A percentile compares a stretch with the other conserved stretches of the same genome.
These are phyloP conservation scores for Kazachstania kunashirensis DNA, from an alignment of 805 yeast genomes.

Conservation along the genomic window DNA sequence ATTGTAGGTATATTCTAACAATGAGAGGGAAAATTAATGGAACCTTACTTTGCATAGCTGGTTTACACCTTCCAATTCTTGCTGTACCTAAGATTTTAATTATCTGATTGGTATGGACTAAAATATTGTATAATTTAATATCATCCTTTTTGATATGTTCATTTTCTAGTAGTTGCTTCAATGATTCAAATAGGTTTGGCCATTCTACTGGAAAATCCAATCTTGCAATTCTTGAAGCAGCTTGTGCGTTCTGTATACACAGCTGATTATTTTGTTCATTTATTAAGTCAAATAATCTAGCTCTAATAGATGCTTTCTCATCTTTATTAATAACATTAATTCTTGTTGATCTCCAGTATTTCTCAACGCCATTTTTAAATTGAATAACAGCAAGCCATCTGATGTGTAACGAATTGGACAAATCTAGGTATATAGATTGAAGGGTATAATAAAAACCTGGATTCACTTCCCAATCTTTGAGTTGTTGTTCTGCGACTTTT, in stretches of 20 bases:
- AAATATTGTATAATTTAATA: slow-evolving; percentile 48
- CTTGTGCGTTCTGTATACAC: slow-evolving; percentile 75
- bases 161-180: slow-evolving; percentile 37
- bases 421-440: slow-evolving; percentile 54
- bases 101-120: slow-evolving; percentile 65
- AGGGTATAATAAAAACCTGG: slow-evolving; percentile 50
- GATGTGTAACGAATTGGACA: slow-evolving; percentile 48
- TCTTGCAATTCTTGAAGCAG: slow-evolving; percentile 67
- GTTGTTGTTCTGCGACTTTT: slow-evolving; percentile 56
- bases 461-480: slow-evolving; percentile 57
- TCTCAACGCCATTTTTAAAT: slow-evolving; percentile 80
- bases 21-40: slow-evolving; percentile 53
- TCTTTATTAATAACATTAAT: slow-evolving; percentile 45
- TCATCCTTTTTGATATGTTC: slow-evolving; percentile 38
- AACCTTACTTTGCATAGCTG: slow-evolving; percentile 64
- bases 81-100: slow-evolving; percentile 67
- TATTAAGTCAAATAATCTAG: slow-evolving; percentile 47
- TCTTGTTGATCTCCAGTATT: slow-evolving; percentile 70
- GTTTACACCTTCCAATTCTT: slow-evolving; percentile 72
- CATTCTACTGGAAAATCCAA: slow-evolving; percentile 82
- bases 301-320: slow-evolving; percentile 58
- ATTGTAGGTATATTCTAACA: slow-evolving; percentile 46
- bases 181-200: slow-evolving; percentile 68
- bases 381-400: slow-evolving; percentile 85
- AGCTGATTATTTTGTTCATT: slow-evolving; percentile 68